These are phyloP conservation scores for Chimonanthus praecox DNA, from an alignment of 164 flowering plant species.

Conservation along the genomic window DNA sequence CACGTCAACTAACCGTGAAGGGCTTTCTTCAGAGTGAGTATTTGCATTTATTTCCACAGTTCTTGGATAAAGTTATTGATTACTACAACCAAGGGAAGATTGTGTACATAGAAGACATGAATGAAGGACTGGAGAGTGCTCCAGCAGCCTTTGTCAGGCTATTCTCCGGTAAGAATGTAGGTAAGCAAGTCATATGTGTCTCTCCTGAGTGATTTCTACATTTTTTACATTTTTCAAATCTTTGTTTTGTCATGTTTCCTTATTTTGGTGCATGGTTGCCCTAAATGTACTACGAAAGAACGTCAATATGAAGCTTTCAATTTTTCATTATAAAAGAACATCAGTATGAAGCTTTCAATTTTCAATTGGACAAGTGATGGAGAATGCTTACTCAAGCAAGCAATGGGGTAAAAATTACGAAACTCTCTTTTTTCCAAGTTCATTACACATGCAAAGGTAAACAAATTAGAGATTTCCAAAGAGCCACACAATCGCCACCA, in stretches of 20 bases:
- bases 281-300: neutral
- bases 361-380: neutral
- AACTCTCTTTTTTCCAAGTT: too few relatives aligned
- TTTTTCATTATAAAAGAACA: neutral
- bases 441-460: neutral
- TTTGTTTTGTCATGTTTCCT: neutral
- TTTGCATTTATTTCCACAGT: conserved; percentile 42
- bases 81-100: conserved; percentile 47
- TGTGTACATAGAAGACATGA: conserved; percentile 59
- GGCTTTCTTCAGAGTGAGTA: conserved; percentile 58
- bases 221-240: neutral
- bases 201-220: conserved; percentile 31
- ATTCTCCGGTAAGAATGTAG: conserved; percentile 56
- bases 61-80: conserved; percentile 30
- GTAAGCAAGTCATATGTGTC: conserved; percentile 57
- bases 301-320: neutral
- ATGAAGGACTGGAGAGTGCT: conserved; percentile 53
- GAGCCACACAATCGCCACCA: neutral
- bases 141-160: conserved; percentile 51
- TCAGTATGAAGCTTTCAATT: neutral
- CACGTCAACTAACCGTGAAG: conserved; percentile 38
- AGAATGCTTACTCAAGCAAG: neutral
- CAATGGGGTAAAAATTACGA: neutral
- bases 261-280: neutral
- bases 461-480: neutral